Base-by-base conservation (phyloP, 495 filamentous ascomycete genomes). In the Penicillium parvum region DNA sequence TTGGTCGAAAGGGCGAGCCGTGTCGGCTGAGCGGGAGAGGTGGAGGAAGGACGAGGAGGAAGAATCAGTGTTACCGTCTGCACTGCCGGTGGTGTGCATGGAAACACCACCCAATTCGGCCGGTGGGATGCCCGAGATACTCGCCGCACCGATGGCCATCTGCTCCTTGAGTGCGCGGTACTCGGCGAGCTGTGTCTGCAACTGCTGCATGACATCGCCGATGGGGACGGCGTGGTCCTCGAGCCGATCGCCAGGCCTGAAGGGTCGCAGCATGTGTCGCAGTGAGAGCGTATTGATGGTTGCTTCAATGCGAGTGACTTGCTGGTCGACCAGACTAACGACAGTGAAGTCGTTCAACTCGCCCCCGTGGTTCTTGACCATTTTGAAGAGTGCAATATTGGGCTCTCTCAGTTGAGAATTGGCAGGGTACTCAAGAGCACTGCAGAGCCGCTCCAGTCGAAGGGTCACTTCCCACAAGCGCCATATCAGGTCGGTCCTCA, bases 361-460 rank as follows among this genome's bases (percentile, higher is more conserved):
- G 0, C 88, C 90, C 15, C 85, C 87, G 45, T 83, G 73, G 43
- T 83, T 78, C 71, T 81, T 90, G 72, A 97, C 86, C 49, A 82
- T 80, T 57, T 90, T 84, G 58, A 92, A 67, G 27, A 97, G 68
- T 45, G 85, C 84, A 29, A 83, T 84, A 58, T 94, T 88, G 2
- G 87, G 87, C 30, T 83, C 69, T 53, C 85, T 79, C 43, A 90
- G 57, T 1, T 74, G 63, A 7, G 69, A 64, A 16, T 64, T 50
- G 2, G 65, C 73, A 17, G 78, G 77, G 48, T 81, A 78, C 59
- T 95, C 88, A 12, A 99, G 65, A 28, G 83, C 80, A 49, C 84
- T 86, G 64, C 94, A 97, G 39, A 99, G 72, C 76, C 88, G 88
- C 68, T 99, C 92, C 17, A 99, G 69, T 19, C 94, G 78, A 34